Evolutionary conservation across 345 rosid genomes (phyloP), one percentile per base, ranked within the genome.

Genomic region (Salix suchowensis): DNA sequence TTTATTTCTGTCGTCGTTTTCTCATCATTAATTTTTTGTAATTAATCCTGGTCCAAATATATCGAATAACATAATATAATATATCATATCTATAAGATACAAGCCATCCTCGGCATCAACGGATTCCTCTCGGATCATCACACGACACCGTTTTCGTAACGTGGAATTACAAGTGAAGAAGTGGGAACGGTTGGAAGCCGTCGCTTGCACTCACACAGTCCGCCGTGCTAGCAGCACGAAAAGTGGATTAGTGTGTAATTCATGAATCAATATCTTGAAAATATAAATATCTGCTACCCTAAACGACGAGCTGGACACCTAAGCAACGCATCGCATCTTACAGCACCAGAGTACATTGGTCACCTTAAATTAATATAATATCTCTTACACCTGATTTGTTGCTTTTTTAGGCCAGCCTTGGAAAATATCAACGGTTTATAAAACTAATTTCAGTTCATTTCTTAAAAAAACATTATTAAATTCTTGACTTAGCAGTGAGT

Each of bases 231-330:
- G 0, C 61, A 10, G 1, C 61, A 0, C 2, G 13, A 58, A 55
- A 58, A 58, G 64, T 58, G 64, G 64, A 23, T 58, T n/a, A 58
- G 28, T 58, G 28, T 21, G 64, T 23, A 10, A 58, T n/a, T 58
- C 26, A 58, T 0, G 10, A 58, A 58, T 58, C 24, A n/a, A n/a
- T n/a, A 58, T 58, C 64, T 58, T 23, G 28, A 16, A 65, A 65
- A 65, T 7, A 18, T 19, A 32, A 28, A 30, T 14, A 34, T 15
- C 68, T 12, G 68, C 68, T 9, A 19, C 75, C 46, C 75, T 52
- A n/a, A 18, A 77, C 80, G 80, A 77, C 75, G 65, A 77, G 0
- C 52, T 37, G 74, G 30, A 19, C 62, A 10, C 23, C n/a, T 34
- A 19, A 36, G 14, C 21, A 70, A 62, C 48, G 64, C 36, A 70